These are phyloP conservation scores for Monilinia aucupariae DNA, from an alignment of 2,329 filamentous ascomycete genomes.

Conservation along the genomic window DNA sequence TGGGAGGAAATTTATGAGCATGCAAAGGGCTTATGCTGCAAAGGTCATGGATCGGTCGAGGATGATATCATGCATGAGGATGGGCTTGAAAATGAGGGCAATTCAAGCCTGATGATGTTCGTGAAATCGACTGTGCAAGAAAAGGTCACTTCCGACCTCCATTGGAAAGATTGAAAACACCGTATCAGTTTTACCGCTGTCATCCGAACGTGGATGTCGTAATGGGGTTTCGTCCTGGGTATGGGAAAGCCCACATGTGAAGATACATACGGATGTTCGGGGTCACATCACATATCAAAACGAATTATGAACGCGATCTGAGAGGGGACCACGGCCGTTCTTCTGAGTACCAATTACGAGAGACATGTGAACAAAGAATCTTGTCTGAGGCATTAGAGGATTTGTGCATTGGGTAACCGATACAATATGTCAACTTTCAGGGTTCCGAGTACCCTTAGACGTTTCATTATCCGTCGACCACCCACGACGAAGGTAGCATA, in stretches of 20 bases:
- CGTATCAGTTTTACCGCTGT: slow-evolving; percentile 14
- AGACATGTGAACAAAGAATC: slow-evolving; percentile 3
- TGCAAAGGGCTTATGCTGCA: slow-evolving; percentile 61
- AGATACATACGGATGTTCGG: not conserved
- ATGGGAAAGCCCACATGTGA: not conserved
- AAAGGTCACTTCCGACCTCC: slow-evolving; percentile 49
- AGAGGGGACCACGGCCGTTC: not conserved
- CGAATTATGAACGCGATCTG: not conserved
- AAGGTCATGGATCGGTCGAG: slow-evolving; percentile 32
- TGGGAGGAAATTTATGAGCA: slow-evolving; percentile 67
- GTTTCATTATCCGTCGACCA: slow-evolving; percentile 10
- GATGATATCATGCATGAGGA: slow-evolving; percentile 31
- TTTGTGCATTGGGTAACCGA: slow-evolving; percentile 8
- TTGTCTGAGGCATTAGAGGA: slow-evolving; percentile 5
- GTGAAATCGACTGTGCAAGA: slow-evolving; percentile 56
- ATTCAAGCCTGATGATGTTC: slow-evolving; percentile 50
- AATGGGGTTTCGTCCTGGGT: slow-evolving; percentile 7
- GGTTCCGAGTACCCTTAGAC: not conserved
- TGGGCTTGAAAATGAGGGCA: slow-evolving; percentile 38
- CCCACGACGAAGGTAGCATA: not conserved
- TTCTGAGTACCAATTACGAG: not conserved
- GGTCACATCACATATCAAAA: slow-evolving; percentile 9
- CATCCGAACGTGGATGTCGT: not conserved
- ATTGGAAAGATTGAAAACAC: slow-evolving; percentile 47
- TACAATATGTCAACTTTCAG: not conserved